A percentile compares a stretch with the other conserved stretches of the same genome.
Evolutionary conservation across 1,139 yeast genomes (phyloP).

Genomic region (Blastobotrys buckinghamii): DNA sequence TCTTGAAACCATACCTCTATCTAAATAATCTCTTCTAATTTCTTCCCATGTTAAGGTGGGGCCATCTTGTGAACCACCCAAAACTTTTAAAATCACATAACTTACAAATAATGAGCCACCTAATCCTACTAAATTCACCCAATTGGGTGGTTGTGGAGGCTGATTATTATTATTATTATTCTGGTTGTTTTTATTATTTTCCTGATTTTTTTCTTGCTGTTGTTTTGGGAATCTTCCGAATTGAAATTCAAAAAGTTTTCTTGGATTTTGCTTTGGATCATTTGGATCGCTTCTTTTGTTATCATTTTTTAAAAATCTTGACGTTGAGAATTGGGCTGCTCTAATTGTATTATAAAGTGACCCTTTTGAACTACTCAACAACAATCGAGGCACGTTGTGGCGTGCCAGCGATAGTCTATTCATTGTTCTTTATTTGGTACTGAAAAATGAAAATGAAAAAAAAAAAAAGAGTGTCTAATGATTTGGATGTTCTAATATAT

Average conservation of each 20-base stretch:
- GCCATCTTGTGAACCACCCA: slow-evolving; percentile 11
- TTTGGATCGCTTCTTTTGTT: background rate
- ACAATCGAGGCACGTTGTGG: background rate
- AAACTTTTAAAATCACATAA: slow-evolving; percentile 5
- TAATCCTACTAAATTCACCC: slow-evolving; percentile 12
- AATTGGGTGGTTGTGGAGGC: slow-evolving; percentile 9
- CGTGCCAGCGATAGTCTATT: slow-evolving; percentile 4
- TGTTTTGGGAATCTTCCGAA: slow-evolving; percentile 10
- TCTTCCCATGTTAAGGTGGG: slow-evolving; percentile 72
- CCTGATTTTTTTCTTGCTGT: background rate
- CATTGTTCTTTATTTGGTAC: background rate
- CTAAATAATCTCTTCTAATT: slow-evolving; percentile 73
- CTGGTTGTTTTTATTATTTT: background rate
- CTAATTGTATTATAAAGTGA: background rate
- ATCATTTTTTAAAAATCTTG: background rate
- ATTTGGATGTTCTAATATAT: background rate
- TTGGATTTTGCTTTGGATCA: slow-evolving; percentile 8
- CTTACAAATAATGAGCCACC: slow-evolving; percentile 9
- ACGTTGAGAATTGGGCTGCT: background rate
- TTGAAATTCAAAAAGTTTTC: slow-evolving; percentile 11
- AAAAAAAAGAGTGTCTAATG: background rate
- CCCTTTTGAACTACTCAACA: background rate
- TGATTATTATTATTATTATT: background rate
- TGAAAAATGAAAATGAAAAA: no score
- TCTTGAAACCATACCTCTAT: slow-evolving; percentile 74